Percentiles rank a stretch among this genome's conserved stretches.
Conservation (phyloP, 805 yeast genomes). For the Candida nonsorbophila region DNA sequence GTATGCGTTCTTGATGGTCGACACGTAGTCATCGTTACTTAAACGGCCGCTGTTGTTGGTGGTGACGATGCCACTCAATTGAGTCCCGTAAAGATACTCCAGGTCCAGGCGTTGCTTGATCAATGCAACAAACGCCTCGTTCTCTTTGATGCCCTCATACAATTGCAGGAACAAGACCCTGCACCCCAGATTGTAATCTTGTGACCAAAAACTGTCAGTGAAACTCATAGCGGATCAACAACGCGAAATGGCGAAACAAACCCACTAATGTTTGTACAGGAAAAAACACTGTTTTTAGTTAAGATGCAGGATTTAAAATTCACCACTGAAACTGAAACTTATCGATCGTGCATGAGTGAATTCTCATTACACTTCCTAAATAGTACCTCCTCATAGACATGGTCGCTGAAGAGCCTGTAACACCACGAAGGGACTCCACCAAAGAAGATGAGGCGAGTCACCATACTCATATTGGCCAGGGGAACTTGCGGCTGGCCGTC, state of each 20-base stretch:
- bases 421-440: too few relatives aligned
- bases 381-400: too few relatives aligned
- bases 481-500: constrained; percentile 1
- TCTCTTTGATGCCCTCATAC: constrained; percentile 62
- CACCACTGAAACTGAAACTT: too few relatives aligned
- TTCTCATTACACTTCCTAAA: too few relatives aligned
- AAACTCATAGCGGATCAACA: constrained; percentile 45
- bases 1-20: constrained; percentile 59
- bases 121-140: constrained; percentile 59
- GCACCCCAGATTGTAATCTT: constrained; percentile 54
- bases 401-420: too few relatives aligned
- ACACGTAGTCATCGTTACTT: constrained; percentile 52
- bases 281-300: too few relatives aligned
- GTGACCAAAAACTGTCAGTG: constrained; percentile 75
- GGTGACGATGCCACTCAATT: constrained; percentile 37
- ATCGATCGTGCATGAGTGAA: too few relatives aligned
- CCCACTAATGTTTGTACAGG: too few relatives aligned
- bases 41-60: constrained; percentile 37
- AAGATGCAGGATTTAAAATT: too few relatives aligned
- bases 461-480: not conserved
- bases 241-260: too few relatives aligned
- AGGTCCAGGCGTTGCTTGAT: constrained; percentile 68
- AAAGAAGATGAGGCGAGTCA: too few relatives aligned
- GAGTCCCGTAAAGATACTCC: constrained; percentile 61
- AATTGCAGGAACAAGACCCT: constrained; percentile 47